Conservation (phyloP, 2,329 filamentous ascomycete genomes). For the Cercospora sojina region DNA sequence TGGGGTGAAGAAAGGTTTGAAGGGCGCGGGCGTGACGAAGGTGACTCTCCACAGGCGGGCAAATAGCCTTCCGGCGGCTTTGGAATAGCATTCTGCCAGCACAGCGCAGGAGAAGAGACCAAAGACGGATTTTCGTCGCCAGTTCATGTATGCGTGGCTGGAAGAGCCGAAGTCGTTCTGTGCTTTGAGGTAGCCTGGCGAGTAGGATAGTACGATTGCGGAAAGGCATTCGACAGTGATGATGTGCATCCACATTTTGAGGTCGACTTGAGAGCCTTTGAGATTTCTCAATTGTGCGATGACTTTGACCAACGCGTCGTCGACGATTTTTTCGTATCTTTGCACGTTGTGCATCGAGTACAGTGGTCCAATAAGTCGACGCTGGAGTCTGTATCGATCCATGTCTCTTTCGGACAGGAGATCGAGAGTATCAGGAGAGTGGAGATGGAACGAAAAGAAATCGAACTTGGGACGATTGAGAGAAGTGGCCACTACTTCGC, state of each 20-base stretch:
- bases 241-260: conserved; percentile 27
- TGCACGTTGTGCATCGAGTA: conserved; percentile 20
- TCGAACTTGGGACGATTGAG: conserved; percentile 21
- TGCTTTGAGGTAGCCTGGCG: conserved; percentile 20
- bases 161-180: conserved; percentile 20
- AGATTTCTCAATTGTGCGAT: conserved; percentile 11
- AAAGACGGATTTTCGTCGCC: conserved; percentile 24
- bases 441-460: neutral
- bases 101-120: conserved; percentile 23
- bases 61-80: conserved; percentile 17
- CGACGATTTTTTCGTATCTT: conserved; percentile 18
- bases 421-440: conserved; percentile 21
- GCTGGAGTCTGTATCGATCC: conserved; percentile 21
- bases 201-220: conserved; percentile 21
- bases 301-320: conserved; percentile 19
- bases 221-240: conserved; percentile 24
- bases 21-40: conserved; percentile 16
- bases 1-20: conserved; percentile 21
- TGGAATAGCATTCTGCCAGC: conserved; percentile 21
- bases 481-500: conserved; percentile 13
- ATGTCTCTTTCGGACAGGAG: conserved; percentile 23
- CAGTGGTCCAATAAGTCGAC: conserved; percentile 21
- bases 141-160: conserved; percentile 22
- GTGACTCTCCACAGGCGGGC: conserved; percentile 18
- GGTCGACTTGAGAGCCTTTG: conserved; percentile 15